phyloP scores from a whole-genome alignment of 192 early-diverging fungal species.

The Mortierella alpina region DNA sequence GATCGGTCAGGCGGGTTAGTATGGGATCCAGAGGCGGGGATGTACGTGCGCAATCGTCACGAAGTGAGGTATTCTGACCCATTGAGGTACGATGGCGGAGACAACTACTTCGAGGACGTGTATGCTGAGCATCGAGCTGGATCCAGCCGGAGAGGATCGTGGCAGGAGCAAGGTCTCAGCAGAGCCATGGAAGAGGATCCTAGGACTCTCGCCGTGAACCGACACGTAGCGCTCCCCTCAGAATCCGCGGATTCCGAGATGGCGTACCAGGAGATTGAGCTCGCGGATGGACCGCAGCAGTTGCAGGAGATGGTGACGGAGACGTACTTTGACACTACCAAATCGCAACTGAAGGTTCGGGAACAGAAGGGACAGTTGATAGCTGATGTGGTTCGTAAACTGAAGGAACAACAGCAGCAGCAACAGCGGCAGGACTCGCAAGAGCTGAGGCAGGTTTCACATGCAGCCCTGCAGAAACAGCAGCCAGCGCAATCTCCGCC shows the following conservation, averaged over 20 bases:
- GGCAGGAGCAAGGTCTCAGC: neutral
- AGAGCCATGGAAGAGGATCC: slow-evolving; percentile 12
- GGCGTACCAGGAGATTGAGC: slow-evolving; percentile 14
- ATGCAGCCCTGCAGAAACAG: neutral
- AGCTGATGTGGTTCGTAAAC: slow-evolving; percentile 25
- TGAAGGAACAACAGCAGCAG: slow-evolving; percentile 16
- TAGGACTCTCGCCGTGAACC: neutral
- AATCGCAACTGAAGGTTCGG: slow-evolving; percentile 37
- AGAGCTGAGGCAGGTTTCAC: neutral
- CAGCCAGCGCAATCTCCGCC: neutral
- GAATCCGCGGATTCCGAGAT: slow-evolving; percentile 19
- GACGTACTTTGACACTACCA: slow-evolving; percentile 49
- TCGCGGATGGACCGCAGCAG: slow-evolving; percentile 6
- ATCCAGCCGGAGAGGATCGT: neutral
- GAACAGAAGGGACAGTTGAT: slow-evolving; percentile 26
- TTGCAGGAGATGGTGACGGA: slow-evolving; percentile 38
- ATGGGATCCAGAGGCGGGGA: neutral
- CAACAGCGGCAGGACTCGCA: neutral
- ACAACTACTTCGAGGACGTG: neutral
- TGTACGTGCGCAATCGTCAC: neutral
- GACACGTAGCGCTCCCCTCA: slow-evolving; percentile 8
- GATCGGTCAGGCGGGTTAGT: neutral
- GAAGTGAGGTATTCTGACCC: neutral
- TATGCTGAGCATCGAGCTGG: neutral
- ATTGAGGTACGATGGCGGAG: neutral